A percentile compares a stretch with the other conserved stretches of the same genome.
Evolutionary conservation across 2,329 filamentous ascomycete genomes (phyloP).

Genomic region (Parastagonospora avenae): DNA sequence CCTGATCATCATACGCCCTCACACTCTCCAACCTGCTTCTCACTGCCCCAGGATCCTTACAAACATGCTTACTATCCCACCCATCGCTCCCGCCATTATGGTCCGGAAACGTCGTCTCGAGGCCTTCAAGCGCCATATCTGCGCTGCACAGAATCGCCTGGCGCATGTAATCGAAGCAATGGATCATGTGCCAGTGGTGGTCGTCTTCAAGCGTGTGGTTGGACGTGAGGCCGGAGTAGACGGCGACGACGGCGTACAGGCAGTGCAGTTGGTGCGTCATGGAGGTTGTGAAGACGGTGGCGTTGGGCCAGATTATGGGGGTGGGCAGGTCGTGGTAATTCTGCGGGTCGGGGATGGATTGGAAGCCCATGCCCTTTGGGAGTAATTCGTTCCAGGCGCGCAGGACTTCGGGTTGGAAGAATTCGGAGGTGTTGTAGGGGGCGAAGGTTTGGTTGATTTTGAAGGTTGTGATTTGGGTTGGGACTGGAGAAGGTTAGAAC

Average conservation of each 20-base stretch:
- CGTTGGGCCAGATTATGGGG: conserved; percentile 40
- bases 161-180: conserved; percentile 45
- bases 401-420: conserved; percentile 40
- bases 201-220: conserved; percentile 35
- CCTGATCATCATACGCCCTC: conserved; percentile 41
- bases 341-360: conserved; percentile 31
- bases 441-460: conserved; percentile 42
- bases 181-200: conserved; percentile 46
- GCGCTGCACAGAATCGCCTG: conserved; percentile 42
- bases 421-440: conserved; percentile 43
- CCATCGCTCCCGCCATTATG: conserved; percentile 44
- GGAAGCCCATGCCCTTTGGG: conserved; percentile 43
- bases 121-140: conserved; percentile 38
- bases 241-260: conserved; percentile 39
- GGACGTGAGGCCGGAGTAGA: conserved; percentile 35
- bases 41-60: conserved; percentile 19
- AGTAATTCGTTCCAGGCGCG: conserved; percentile 42
- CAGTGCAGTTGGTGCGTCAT: conserved; percentile 45
- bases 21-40: conserved; percentile 30
- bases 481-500: conserved; percentile 23
- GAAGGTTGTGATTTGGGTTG: conserved; percentile 41
- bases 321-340: conserved; percentile 41
- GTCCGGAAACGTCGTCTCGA: conserved; percentile 43
- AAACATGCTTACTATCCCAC: conserved; percentile 43
- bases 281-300: conserved; percentile 41